A percentile compares a stretch with the other conserved stretches of the same genome.
phyloP scores from a whole-genome alignment of 768 basidiomycete genomes.

The Lentinula sp. region DNA sequence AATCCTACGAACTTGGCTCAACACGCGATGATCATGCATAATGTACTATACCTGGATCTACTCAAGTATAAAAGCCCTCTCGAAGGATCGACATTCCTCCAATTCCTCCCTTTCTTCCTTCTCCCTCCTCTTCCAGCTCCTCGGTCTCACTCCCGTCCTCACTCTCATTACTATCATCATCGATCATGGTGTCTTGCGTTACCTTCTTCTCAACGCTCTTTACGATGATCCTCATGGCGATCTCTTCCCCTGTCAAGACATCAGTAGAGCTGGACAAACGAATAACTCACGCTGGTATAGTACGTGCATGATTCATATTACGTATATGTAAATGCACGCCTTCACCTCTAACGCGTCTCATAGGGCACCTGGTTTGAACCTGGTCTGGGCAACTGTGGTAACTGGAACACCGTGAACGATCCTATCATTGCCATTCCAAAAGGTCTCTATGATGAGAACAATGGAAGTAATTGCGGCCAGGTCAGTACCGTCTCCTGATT shows the following conservation, averaged over 20 bases:
- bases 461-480: slow-evolving; percentile 54
- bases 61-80: background rate
- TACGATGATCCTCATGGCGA: slow-evolving; percentile 30
- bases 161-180: background rate
- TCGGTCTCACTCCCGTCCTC: slow-evolving; percentile 1
- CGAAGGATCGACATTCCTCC: background rate
- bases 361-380: slow-evolving; percentile 68
- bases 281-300: slow-evolving; percentile 47
- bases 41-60: background rate
- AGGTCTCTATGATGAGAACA: slow-evolving; percentile 41
- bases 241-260: slow-evolving; percentile 30
- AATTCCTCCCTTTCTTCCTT: too few relatives aligned
- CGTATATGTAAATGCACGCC: background rate
- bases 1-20: background rate
- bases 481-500: slow-evolving; percentile 25
- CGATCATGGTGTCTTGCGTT: slow-evolving; percentile 23
- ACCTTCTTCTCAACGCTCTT: slow-evolving; percentile 32
- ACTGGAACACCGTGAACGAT: slow-evolving; percentile 38
- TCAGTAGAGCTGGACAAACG: slow-evolving; percentile 40
- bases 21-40: background rate
- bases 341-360: background rate
- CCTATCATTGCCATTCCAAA: slow-evolving; percentile 59
- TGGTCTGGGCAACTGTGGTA: slow-evolving; percentile 60
- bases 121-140: background rate
- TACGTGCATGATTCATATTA: slow-evolving; percentile 24